phyloP scores from a whole-genome alignment of 768 basidiomycete species.

The Mycena epipterygia region DNA sequence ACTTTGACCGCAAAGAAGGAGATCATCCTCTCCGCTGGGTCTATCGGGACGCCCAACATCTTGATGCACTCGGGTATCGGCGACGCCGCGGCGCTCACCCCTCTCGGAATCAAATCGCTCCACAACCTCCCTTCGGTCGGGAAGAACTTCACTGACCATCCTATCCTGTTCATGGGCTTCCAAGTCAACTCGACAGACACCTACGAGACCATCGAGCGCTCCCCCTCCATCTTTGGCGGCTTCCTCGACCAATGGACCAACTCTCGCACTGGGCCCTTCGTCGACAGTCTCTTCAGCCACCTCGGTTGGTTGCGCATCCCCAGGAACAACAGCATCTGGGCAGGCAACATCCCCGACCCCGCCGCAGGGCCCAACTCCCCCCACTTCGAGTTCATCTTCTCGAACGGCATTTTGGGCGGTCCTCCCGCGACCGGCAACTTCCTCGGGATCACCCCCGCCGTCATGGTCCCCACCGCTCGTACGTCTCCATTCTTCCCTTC shows the following conservation, averaged over 20 bases:
- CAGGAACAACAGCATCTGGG: slow-evolving; percentile 33
- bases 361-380: slow-evolving; percentile 42
- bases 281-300: slow-evolving; percentile 37
- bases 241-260: neutral
- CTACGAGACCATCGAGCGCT: slow-evolving; percentile 38
- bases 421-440: slow-evolving; percentile 6
- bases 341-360: neutral
- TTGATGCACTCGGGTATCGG: too few relatives aligned
- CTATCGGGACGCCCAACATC: too few relatives aligned
- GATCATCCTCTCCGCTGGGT: too few relatives aligned
- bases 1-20: too few relatives aligned
- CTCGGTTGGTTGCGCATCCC: slow-evolving; percentile 41
- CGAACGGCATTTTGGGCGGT: neutral
- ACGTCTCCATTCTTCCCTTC: neutral
- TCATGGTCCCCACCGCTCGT: slow-evolving; percentile 5
- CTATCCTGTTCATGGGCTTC: slow-evolving; percentile 38
- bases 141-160: slow-evolving; percentile 42
- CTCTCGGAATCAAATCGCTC: too few relatives aligned
- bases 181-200: slow-evolving; percentile 45
- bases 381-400: slow-evolving; percentile 38
- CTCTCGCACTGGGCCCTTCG: slow-evolving; percentile 45
- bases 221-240: slow-evolving; percentile 36
- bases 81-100: too few relatives aligned
- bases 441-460: neutral
- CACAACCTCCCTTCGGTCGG: too few relatives aligned